Evolutionary conservation across 1,139 yeast genomes (phyloP), one percentile per base, ranked within the genome.

Genomic region (Candida frijolesensis): DNA sequence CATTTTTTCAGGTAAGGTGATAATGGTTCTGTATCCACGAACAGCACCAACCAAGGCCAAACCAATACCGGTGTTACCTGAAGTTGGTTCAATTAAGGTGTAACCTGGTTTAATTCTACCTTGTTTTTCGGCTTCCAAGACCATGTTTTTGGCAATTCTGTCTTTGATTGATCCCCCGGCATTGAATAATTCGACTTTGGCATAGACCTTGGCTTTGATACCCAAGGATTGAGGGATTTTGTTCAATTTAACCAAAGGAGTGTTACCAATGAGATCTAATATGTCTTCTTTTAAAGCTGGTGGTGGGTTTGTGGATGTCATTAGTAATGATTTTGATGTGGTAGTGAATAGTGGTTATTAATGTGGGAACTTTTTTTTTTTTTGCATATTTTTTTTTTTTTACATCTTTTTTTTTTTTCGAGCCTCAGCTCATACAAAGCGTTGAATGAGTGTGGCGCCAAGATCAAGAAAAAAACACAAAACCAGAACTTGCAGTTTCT

Each of bases 1-100:
- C 96, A 89, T 89, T 74, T 89, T 89, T 73, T 89, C 96, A 34
- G 96, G 96, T 59, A 89, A 78, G 6, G 96, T 89, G 66, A 89
- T 89, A 64, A 89, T 89, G 51, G 95, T 88, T 69, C 95, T 78
- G 73, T 89, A 89, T 46, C 96, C 96, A 64, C 82, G 84, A 47
- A 89, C 89, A 42, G 96, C 96, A 59, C 95, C 96, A 19, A 89
- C 84, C 44, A 89, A 76, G 4, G 96, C 96, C 60, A 89, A 78
- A 56, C 96, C 96, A 64, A 89, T 89, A 71, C 96, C 96, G 47
- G 91, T 86, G 70, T 86, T 86, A 65, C 96, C 96, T 12, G 94
- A 86, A 32, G 96, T 89, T 50, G 96, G 96, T 71, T 89, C 96
- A 59, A 89, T 89, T 63, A 89, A 74, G 32, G 96, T 89, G 64